Evolutionary conservation across 768 basidiomycete species (phyloP).

Genomic region (Mycena epipterygia): DNA sequence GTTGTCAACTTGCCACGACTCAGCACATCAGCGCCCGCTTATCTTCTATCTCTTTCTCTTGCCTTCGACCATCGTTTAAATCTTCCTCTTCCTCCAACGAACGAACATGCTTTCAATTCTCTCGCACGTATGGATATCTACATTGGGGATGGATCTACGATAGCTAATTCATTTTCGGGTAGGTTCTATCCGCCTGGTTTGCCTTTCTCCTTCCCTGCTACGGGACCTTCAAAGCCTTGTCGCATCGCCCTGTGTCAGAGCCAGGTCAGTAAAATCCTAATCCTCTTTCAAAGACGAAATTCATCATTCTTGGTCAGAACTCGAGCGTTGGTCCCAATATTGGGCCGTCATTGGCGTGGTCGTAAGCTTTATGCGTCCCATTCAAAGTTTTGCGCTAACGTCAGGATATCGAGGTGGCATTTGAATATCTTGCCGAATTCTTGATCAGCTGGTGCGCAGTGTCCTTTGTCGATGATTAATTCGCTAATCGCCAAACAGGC

Average conservation of each 20-base stretch:
- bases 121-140: too few species aligned
- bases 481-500: slow-evolving; percentile 54
- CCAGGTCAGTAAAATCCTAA: slow-evolving; percentile 31
- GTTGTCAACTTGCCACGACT: too few species aligned
- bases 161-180: too few species aligned
- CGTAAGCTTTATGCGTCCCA: neutral
- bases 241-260: slow-evolving; percentile 64
- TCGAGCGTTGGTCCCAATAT: slow-evolving; percentile 66
- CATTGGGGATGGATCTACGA: too few species aligned
- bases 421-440: slow-evolving; percentile 75
- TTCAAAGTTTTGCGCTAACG: neutral
- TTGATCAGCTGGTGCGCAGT: slow-evolving; percentile 70
- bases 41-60: too few species aligned
- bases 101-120: neutral
- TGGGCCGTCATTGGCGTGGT: slow-evolving; percentile 21
- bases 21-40: neutral
- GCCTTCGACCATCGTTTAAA: too few species aligned
- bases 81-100: too few species aligned
- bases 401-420: slow-evolving; percentile 64
- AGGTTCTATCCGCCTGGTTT: slow-evolving; percentile 72
- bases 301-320: slow-evolving; percentile 18
- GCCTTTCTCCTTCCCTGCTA: slow-evolving; percentile 77
- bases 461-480: slow-evolving; percentile 25
- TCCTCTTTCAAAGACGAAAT: neutral
- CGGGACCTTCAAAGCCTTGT: slow-evolving; percentile 76